Evolutionary conservation across 208 protist species (phyloP).

Genomic region (Endotrypanum monterogeii): DNA sequence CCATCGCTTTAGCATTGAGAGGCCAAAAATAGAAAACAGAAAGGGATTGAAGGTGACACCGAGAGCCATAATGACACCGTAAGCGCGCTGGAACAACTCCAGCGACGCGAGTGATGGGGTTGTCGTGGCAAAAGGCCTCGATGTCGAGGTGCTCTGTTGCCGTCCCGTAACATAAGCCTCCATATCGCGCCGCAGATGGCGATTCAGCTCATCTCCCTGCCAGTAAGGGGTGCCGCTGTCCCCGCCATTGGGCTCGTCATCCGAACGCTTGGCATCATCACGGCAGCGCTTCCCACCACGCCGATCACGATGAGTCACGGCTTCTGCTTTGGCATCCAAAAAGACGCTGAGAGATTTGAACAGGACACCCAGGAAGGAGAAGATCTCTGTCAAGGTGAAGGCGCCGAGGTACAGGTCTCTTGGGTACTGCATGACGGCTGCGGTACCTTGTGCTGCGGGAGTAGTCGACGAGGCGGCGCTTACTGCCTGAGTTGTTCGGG

Average conservation of each 20-base stretch:
- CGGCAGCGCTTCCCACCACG: constrained; percentile 20
- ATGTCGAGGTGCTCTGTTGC: background rate
- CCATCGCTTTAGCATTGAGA: constrained; percentile 74
- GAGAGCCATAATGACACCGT: constrained; percentile 72
- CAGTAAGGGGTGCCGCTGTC: background rate
- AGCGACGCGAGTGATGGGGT: constrained; percentile 15
- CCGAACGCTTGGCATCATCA: background rate
- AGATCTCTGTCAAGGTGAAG: constrained; percentile 58
- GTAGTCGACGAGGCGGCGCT: background rate
- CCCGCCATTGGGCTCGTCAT: background rate
- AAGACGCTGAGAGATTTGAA: constrained; percentile 38
- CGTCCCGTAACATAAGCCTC: constrained; percentile 6
- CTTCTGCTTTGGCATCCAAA: constrained; percentile 5
- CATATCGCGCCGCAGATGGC: constrained; percentile 21
- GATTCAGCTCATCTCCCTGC: constrained; percentile 12
- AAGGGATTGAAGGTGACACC: constrained; percentile 90
- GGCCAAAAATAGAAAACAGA: constrained; percentile 60
- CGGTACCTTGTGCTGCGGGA: background rate
- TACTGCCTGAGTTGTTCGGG: constrained; percentile 5
- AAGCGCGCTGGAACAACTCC: constrained; percentile 63
- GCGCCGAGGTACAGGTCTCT: constrained; percentile 64
- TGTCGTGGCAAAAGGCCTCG: background rate
- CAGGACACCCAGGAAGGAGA: constrained; percentile 50
- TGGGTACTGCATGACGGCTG: constrained; percentile 43
- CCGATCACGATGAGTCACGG: background rate